These are phyloP conservation scores for Gracilaria domingensis DNA, from an alignment of 23 red algal species.

Conservation along the genomic window DNA sequence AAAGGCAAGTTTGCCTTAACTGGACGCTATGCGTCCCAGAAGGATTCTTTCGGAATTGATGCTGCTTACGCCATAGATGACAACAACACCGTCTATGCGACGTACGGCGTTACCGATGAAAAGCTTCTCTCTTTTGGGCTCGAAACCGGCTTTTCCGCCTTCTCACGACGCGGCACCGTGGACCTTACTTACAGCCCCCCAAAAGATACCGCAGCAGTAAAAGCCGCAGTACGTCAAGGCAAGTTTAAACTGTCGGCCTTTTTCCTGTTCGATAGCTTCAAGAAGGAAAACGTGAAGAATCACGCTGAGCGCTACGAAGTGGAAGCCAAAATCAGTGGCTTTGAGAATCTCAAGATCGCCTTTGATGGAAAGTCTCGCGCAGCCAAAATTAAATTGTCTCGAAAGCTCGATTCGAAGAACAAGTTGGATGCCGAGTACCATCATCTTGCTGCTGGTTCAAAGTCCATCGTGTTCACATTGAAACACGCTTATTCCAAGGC, in stretches of 20 bases:
- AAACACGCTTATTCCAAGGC: constrained; percentile 66
- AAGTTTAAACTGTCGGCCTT: constrained; percentile 59
- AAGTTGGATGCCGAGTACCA: constrained; percentile 78
- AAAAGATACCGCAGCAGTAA: constrained; percentile 50
- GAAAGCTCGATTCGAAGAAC: constrained; percentile 69
- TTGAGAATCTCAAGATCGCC: constrained; percentile 62
- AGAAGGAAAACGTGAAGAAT: constrained; percentile 25
- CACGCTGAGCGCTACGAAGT: constrained; percentile 66
- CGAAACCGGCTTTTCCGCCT: constrained; percentile 69
- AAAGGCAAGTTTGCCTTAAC: constrained; percentile 73
- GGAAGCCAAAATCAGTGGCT: constrained; percentile 52
- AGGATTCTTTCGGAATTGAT: constrained; percentile 69
- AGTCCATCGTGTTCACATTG: constrained; percentile 50
- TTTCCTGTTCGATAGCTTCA: constrained; percentile 59
- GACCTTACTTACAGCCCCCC: constrained; percentile 70
- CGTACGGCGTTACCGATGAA: constrained; percentile 74
- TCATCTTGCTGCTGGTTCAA: constrained; percentile 28
- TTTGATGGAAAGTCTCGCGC: constrained; percentile 78
- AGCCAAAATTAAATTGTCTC: constrained; percentile 59
- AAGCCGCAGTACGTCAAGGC: constrained; percentile 60
- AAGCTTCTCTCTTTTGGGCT: constrained; percentile 64
- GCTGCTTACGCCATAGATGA: constrained; percentile 59
- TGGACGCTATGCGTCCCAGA: constrained; percentile 56
- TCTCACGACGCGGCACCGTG: constrained; percentile 35
- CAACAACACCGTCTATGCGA: constrained; percentile 45